Evolutionary conservation across 441 rosid genomes (phyloP).

Genomic region (Aleurites moluccanus): DNA sequence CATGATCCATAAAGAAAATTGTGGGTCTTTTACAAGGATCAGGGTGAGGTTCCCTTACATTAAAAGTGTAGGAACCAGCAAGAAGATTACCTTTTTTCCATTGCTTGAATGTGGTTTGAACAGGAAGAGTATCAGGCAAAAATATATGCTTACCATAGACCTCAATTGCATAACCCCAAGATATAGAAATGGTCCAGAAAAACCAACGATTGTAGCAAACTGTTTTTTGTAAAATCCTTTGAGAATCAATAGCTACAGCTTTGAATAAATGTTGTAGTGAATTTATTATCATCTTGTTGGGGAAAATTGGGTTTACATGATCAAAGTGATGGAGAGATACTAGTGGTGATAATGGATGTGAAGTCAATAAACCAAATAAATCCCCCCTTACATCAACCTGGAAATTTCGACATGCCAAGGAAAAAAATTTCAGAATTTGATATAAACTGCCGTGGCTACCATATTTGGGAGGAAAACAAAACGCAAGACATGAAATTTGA

Average conservation of each 20-base stretch:
- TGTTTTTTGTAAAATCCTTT: conserved; percentile 73
- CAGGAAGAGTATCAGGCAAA: conserved; percentile 51
- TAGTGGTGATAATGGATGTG: conserved; percentile 73
- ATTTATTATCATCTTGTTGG: conserved; percentile 52
- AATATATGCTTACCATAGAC: conserved; percentile 43
- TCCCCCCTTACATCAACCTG: conserved; percentile 82
- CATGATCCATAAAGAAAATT: conserved; percentile 56
- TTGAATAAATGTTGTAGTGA: conserved; percentile 55
- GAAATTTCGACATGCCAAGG: background rate
- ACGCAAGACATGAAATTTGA: too few relatives aligned
- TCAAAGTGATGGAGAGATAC: conserved; percentile 82
- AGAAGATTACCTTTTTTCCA: conserved; percentile 47
- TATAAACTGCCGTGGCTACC: too few relatives aligned
- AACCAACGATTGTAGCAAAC: conserved; percentile 84
- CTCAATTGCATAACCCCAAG: conserved; percentile 95
- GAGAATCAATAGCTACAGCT: conserved; percentile 59
- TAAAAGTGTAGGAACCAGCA: conserved; percentile 50
- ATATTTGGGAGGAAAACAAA: too few relatives aligned
- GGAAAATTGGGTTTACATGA: conserved; percentile 68
- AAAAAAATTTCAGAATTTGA: background rate
- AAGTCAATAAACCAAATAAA: conserved; percentile 63
- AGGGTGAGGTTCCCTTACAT: conserved; percentile 44
- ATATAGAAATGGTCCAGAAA: conserved; percentile 80
- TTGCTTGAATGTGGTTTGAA: conserved; percentile 63
- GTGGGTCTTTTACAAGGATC: conserved; percentile 81